A percentile compares a stretch with the other conserved stretches of the same genome.
These are phyloP conservation scores for Huntiella bhutanensis DNA, from an alignment of 2,329 filamentous ascomycete genomes.

Conservation along the genomic window DNA sequence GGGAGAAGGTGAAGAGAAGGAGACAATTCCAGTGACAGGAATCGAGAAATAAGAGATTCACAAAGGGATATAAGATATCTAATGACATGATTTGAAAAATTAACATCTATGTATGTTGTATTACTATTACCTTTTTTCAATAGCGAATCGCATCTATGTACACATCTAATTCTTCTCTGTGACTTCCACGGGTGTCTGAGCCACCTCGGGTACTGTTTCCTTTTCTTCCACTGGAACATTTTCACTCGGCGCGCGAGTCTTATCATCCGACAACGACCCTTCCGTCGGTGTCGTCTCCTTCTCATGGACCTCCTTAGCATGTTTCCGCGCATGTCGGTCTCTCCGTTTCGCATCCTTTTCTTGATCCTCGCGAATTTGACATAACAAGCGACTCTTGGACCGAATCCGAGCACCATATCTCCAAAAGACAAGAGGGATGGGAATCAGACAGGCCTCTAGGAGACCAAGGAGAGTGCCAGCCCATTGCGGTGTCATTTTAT, in stretches of 20 bases:
- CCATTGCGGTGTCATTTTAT: conserved; percentile 53
- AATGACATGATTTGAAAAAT: no score
- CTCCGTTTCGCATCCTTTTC: conserved; percentile 15
- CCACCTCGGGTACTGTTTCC: no score
- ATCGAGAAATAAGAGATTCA: not conserved
- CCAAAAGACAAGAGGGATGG: conserved; percentile 68
- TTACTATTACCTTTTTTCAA: no score
- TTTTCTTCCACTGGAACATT: no score
- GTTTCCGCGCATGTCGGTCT: conserved; percentile 3
- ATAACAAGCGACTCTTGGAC: conserved; percentile 28
- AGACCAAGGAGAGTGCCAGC: conserved; percentile 57
- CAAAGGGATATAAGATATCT: not conserved
- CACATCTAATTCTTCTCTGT: no score
- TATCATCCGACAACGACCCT: not conserved
- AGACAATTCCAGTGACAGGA: not conserved
- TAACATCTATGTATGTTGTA: no score
- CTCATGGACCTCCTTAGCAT: not conserved
- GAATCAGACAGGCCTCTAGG: conserved; percentile 54
- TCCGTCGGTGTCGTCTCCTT: not conserved
- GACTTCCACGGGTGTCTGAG: no score
- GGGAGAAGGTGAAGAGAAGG: not conserved
- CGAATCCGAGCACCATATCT: conserved; percentile 35
- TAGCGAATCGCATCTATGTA: no score
- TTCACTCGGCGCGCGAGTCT: no score
- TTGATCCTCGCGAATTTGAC: conserved; percentile 26